Conservation (phyloP, 768 basidiomycete genomes). For the Podaxis rugospora region DNA sequence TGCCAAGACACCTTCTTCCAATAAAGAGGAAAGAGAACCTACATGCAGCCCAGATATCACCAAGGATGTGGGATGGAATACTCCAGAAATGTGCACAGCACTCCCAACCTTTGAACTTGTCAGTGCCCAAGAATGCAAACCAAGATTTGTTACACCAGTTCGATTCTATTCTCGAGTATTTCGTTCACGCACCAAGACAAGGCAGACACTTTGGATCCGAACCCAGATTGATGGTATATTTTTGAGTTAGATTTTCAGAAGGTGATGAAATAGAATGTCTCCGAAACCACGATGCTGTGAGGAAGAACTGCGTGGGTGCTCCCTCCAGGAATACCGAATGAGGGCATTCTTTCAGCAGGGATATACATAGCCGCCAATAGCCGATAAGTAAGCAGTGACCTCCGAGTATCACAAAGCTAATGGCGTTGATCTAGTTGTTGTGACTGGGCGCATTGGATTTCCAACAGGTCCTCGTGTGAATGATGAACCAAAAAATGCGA, state of each 20-base stretch:
- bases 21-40: not conserved
- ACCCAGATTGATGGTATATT: not conserved
- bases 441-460: not conserved
- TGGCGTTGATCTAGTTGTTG: not conserved
- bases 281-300: not conserved
- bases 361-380: slow-evolving; percentile 3
- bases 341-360: not conserved
- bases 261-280: not conserved
- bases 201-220: not conserved
- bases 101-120: not conserved
- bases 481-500: not conserved
- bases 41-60: not conserved
- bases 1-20: not conserved
- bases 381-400: not conserved
- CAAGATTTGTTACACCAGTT: not conserved
- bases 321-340: not conserved
- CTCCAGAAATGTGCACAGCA: not conserved
- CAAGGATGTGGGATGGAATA: not conserved
- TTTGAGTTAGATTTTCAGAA: slow-evolving; percentile 3
- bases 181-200: not conserved
- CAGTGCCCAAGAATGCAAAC: not conserved
- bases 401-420: not conserved
- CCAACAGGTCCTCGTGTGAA: not conserved
- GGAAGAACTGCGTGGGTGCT: not conserved
- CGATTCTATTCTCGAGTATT: not conserved